These are phyloP conservation scores for Trichoderma gracile DNA, from an alignment of 2,329 filamentous ascomycete genomes.

Conservation along the genomic window DNA sequence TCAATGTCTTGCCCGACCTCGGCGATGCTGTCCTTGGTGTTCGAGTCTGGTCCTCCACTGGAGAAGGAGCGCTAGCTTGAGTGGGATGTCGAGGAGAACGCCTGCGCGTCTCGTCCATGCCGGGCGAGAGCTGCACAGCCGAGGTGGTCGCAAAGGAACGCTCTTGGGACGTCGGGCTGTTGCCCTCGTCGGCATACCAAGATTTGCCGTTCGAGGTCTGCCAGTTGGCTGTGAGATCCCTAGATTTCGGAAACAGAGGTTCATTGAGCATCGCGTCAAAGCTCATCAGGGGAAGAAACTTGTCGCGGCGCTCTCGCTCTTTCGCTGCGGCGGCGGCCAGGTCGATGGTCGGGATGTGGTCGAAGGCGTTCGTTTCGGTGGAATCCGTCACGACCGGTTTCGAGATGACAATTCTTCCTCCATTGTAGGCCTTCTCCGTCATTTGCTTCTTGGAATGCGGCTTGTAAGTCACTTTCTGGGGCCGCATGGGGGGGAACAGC, in stretches of 20 bases:
- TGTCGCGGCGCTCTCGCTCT: conserved; percentile 47
- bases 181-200: not conserved
- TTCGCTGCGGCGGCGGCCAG: conserved; percentile 50
- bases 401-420: conserved; percentile 51
- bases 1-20: conserved; percentile 19
- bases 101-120: conserved; percentile 51
- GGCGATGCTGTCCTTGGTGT: conserved; percentile 13
- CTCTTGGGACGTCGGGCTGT: conserved; percentile 4
- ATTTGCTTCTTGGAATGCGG: conserved; percentile 23
- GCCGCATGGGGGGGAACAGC: conserved; percentile 46
- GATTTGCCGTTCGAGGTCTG: conserved; percentile 43
- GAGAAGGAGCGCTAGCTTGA: not conserved
- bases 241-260: conserved; percentile 36
- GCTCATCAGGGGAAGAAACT: conserved; percentile 34
- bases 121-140: conserved; percentile 53
- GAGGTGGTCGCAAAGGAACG: conserved; percentile 30
- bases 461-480: conserved; percentile 32
- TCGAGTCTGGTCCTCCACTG: conserved; percentile 4
- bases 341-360: conserved; percentile 52
- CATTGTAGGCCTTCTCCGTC: conserved; percentile 31
- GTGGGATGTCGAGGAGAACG: conserved; percentile 48
- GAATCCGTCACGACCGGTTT: conserved; percentile 46
- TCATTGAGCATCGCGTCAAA: conserved; percentile 41
- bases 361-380: conserved; percentile 43
- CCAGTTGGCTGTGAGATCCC: conserved; percentile 40